Evolutionary conservation across 2,329 filamentous ascomycete species (phyloP), one percentile per base, ranked within the genome.

Genomic region (Cylindrodendrum hubeiense): DNA sequence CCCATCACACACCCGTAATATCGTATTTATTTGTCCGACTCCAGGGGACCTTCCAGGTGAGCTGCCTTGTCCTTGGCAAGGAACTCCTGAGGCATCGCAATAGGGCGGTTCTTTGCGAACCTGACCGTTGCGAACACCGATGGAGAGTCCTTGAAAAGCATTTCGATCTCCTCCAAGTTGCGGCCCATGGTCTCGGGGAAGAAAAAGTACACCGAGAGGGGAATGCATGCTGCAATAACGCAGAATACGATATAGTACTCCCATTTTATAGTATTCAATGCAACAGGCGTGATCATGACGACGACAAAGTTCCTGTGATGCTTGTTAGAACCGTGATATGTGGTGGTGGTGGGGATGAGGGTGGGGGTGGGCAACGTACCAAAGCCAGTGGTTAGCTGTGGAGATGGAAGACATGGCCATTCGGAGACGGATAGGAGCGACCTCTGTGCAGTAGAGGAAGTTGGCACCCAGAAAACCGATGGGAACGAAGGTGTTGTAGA

Each of bases 401-500:
- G 87, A 87, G 7, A 91, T 79, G 19, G 83, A 83, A 30, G 80
- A 80, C 37, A 81, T 81, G 72, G 82, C 81, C 10, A 79, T 79
- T 22, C 81, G 75, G 10, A 79, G 83, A 66, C 80, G 78, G 43
- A 84, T 76, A 1, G 82, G 81, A 67, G 86, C 86, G 60, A 87
- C 80, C 66, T 86, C 83, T 34, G 86, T 85, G 5, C 85, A 81
- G 68, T 84, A 85, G 73, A 87, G 71, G 86, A 88, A 90, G 8
- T 88, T 88, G 34, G 90, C 81, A 7, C 88, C 88, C 4, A 90
- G 77, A 83, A 87, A 90, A 5, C 87, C 88, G 0, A 89, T 88
- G 19, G 89, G 89, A 70, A 91, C 91, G 68, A 87, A 88, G 5
- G 88, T 87, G 74, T 91, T 91, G 78, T 90, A 92, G 5, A 89